Evolutionary conservation across 495 filamentous ascomycete species (phyloP).

Genomic region (Copromyces sp.): DNA sequence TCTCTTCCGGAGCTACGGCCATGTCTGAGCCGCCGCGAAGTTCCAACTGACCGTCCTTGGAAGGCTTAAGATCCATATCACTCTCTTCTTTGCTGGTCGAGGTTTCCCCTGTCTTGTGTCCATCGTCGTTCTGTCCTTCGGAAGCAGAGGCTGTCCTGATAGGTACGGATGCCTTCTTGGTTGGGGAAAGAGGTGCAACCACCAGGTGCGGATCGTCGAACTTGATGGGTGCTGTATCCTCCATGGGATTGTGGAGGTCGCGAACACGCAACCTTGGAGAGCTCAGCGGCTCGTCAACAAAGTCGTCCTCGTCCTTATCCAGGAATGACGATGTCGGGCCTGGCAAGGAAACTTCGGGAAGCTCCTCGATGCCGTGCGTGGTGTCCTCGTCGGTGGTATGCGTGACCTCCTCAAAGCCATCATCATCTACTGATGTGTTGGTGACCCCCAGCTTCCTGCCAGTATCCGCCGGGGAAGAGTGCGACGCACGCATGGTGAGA

Average conservation of each 20-base stretch:
- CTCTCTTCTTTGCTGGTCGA: background rate
- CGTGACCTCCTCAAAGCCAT: slow-evolving; percentile 89
- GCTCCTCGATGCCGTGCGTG: slow-evolving; percentile 39
- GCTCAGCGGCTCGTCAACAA: slow-evolving; percentile 60
- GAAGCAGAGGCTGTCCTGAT: background rate
- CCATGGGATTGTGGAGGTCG: slow-evolving; percentile 14
- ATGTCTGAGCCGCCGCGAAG: background rate
- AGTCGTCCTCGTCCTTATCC: slow-evolving; percentile 53
- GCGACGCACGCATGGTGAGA: slow-evolving; percentile 36
- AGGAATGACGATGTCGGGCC: slow-evolving; percentile 29
- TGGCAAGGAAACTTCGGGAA: slow-evolving; percentile 32
- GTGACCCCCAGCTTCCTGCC: slow-evolving; percentile 55
- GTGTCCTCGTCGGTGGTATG: slow-evolving; percentile 57
- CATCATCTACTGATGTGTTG: slow-evolving; percentile 68
- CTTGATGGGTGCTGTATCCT: slow-evolving; percentile 5
- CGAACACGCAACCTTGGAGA: slow-evolving; percentile 42
- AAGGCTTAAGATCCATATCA: background rate
- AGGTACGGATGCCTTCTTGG: slow-evolving; percentile 22
- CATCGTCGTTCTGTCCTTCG: background rate
- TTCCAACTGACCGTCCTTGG: background rate
- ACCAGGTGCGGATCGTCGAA: slow-evolving; percentile 36
- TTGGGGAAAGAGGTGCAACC: slow-evolving; percentile 41
- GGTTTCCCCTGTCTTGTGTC: background rate
- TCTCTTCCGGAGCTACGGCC: background rate
- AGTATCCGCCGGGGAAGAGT: slow-evolving; percentile 38